Conservation (phyloP, 2,329 filamentous ascomycete genomes). For the Botrytis hyacinthi region DNA sequence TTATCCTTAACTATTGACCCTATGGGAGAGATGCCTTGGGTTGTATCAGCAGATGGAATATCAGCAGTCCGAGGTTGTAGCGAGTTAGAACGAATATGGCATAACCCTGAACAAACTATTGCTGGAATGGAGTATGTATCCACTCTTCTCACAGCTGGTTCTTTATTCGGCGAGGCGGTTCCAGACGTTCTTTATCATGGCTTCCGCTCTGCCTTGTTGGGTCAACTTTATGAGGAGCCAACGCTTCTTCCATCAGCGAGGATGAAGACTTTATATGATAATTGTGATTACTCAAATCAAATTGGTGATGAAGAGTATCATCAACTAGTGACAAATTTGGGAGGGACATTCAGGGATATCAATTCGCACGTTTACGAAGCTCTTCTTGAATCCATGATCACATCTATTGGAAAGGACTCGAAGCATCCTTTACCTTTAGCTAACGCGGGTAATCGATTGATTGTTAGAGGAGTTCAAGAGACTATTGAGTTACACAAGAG, state of each 20-base stretch:
- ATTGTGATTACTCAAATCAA: constrained; percentile 72
- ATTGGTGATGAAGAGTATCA: constrained; percentile 80
- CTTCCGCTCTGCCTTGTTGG: constrained; percentile 64
- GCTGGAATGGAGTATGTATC: constrained; percentile 56
- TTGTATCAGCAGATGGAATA: constrained; percentile 78
- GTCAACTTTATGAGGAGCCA: constrained; percentile 73
- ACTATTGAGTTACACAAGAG: constrained; percentile 69
- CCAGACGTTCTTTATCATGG: constrained; percentile 66
- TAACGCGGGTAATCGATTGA: constrained; percentile 71
- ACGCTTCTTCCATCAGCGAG: constrained; percentile 68
- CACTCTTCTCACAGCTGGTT: constrained; percentile 65
- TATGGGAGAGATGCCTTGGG: constrained; percentile 72
- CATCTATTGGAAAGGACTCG: constrained; percentile 39
- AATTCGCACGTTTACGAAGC: constrained; percentile 54
- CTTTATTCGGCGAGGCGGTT: constrained; percentile 68
- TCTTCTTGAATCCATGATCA: constrained; percentile 49
- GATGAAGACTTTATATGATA: constrained; percentile 75
- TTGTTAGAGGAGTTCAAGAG: constrained; percentile 77
- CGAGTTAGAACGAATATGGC: constrained; percentile 68
- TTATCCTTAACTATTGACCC: constrained; percentile 74
- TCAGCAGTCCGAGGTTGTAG: constrained; percentile 79
- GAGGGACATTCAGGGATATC: constrained; percentile 61
- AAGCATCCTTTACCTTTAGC: constrained; percentile 53
- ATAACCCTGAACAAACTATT: constrained; percentile 56
- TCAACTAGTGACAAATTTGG: constrained; percentile 66